Conservation (phyloP, 345 rosid species). For the Acer yangbiense region DNA sequence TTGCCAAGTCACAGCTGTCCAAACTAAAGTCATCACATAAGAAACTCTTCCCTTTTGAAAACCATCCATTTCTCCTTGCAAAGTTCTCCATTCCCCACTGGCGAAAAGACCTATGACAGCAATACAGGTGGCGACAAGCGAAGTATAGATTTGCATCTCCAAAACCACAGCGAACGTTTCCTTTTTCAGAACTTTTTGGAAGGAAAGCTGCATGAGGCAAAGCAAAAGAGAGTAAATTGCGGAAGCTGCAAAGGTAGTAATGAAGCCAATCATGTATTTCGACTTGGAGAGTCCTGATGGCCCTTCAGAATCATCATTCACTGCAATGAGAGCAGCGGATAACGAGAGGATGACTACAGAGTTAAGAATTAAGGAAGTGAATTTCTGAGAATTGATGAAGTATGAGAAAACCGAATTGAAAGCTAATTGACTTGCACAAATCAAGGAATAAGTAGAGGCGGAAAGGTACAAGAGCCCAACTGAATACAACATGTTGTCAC, state of each 20-base stretch:
- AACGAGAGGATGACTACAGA: slow-evolving; percentile 68
- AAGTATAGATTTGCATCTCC: slow-evolving; percentile 65
- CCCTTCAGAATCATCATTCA: slow-evolving; percentile 57
- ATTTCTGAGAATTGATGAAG: slow-evolving; percentile 75
- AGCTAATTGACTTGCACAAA: slow-evolving; percentile 74
- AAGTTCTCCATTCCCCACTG: slow-evolving; percentile 70
- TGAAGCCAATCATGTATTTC: slow-evolving; percentile 59
- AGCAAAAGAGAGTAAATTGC: slow-evolving; percentile 79
- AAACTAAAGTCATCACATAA: slow-evolving; percentile 55
- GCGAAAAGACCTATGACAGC: slow-evolving; percentile 51
- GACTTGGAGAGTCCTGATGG: slow-evolving; percentile 57
- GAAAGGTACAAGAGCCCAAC: slow-evolving; percentile 75
- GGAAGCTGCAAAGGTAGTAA: slow-evolving; percentile 63
- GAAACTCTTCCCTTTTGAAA: slow-evolving; percentile 47
- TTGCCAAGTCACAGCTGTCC: slow-evolving; percentile 70
- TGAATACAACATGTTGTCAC: slow-evolving; percentile 70
- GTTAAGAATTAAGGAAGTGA: slow-evolving; percentile 55
- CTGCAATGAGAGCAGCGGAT: slow-evolving; percentile 68
- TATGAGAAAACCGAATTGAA: slow-evolving; percentile 77
- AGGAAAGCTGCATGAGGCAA: slow-evolving; percentile 76
- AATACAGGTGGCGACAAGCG: slow-evolving; percentile 47
- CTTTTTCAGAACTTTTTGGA: slow-evolving; percentile 61
- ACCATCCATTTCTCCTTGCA: slow-evolving; percentile 53
- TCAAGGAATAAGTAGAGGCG: slow-evolving; percentile 79
- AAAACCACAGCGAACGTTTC: slow-evolving; percentile 55